Percentiles rank a stretch among this genome's conserved stretches.
phyloP scores from a whole-genome alignment of 257 asterid genomes.

The Fraxinus pennsylvanica region DNA sequence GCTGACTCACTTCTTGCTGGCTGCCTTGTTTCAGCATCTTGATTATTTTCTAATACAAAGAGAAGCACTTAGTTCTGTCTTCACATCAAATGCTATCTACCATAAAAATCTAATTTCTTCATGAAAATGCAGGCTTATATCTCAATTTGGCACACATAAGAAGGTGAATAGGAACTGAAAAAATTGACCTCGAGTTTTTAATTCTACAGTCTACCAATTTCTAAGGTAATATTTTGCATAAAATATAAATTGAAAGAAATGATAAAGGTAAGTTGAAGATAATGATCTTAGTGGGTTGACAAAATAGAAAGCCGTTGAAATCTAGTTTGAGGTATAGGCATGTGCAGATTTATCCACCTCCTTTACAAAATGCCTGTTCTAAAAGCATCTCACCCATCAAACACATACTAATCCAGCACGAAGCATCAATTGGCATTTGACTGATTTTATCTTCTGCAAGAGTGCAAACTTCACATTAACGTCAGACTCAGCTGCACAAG shows the following conservation, averaged over 20 bases:
- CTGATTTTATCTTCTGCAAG: background rate
- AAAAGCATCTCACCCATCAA: background rate
- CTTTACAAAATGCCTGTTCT: background rate
- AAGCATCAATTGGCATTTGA: background rate
- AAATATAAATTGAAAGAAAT: background rate
- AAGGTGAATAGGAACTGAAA: background rate
- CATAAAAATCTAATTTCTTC: background rate
- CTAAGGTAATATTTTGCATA: background rate
- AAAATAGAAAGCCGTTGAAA: background rate
- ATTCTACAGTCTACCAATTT: no score
- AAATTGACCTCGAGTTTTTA: background rate
- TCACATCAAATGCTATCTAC: background rate
- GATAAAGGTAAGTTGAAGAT: background rate
- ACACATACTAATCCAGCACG: background rate
- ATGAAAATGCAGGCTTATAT: background rate
- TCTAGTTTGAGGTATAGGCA: background rate
- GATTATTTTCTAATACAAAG: background rate
- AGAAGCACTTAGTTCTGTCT: background rate
- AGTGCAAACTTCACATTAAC: background rate
- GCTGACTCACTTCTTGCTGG: no score
- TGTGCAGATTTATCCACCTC: background rate
- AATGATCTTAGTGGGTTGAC: background rate
- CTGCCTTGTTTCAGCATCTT: no score
- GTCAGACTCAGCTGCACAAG: background rate
- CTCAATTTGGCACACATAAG: background rate